phyloP scores from a whole-genome alignment of 345 rosid species.

The Gossypium mustelinum region DNA sequence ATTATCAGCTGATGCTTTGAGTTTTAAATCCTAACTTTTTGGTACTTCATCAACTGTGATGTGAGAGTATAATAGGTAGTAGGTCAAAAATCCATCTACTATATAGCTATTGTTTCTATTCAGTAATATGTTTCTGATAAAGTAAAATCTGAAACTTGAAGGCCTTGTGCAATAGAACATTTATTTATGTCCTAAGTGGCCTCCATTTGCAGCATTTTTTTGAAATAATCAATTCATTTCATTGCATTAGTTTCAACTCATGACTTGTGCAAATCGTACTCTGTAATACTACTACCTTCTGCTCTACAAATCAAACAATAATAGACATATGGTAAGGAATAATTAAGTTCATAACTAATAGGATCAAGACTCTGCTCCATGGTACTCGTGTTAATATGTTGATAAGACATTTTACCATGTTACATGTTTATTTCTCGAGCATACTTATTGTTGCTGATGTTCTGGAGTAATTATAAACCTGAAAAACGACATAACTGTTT shows the following conservation, averaged over 20 bases:
- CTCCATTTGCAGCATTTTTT: neutral
- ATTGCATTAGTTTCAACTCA: neutral
- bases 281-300: neutral
- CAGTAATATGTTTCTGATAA: neutral
- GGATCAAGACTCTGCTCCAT: neutral
- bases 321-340: neutral
- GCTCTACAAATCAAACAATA: neutral
- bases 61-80: neutral
- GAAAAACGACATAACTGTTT: too few species aligned
- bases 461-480: neutral
- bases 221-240: neutral
- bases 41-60: neutral
- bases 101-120: neutral
- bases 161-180: neutral
- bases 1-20: neutral
- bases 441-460: neutral
- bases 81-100: neutral
- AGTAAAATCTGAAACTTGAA: neutral
- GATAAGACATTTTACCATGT: neutral
- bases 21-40: neutral
- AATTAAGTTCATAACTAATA: neutral
- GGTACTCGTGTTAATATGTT: neutral
- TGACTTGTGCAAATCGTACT: neutral
- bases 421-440: neutral
- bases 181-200: neutral